Evolutionary conservation across 768 basidiomycete genomes (phyloP).

Genomic region (Rossbeevera mucosa): DNA sequence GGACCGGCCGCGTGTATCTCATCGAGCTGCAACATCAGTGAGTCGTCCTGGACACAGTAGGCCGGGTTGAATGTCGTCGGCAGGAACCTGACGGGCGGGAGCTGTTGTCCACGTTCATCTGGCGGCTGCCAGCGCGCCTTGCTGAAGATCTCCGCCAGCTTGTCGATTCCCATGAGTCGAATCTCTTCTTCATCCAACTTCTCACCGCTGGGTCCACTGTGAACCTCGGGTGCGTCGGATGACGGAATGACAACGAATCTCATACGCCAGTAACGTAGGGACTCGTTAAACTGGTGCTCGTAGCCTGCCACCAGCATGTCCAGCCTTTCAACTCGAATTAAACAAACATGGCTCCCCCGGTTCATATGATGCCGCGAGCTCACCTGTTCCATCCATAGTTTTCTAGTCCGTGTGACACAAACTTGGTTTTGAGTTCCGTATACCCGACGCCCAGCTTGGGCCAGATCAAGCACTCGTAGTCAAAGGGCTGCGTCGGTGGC

Average conservation of each 20-base stretch:
- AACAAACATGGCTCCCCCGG: neutral
- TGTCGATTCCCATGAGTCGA: slow-evolving; percentile 84
- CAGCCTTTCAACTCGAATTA: slow-evolving; percentile 41
- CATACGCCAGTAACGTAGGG: slow-evolving; percentile 89
- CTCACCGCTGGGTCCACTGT: slow-evolving; percentile 62
- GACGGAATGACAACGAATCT: slow-evolving; percentile 91
- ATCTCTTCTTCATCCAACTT: slow-evolving; percentile 81
- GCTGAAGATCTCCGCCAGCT: slow-evolving; percentile 83
- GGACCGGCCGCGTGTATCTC: slow-evolving; percentile 73
- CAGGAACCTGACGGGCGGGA: slow-evolving; percentile 68
- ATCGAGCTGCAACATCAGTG: slow-evolving; percentile 75
- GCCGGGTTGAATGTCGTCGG: slow-evolving; percentile 83
- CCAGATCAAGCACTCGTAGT: slow-evolving; percentile 92
- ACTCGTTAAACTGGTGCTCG: slow-evolving; percentile 74
- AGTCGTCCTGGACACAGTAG: slow-evolving; percentile 72
- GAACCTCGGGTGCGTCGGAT: slow-evolving; percentile 56
- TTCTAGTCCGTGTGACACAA: slow-evolving; percentile 74
- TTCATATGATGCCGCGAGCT: slow-evolving; percentile 13
- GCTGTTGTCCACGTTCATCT: slow-evolving; percentile 35
- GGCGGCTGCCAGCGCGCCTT: slow-evolving; percentile 75
- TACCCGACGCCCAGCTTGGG: slow-evolving; percentile 86
- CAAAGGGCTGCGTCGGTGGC: slow-evolving; percentile 56
- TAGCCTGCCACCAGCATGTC: slow-evolving; percentile 86
- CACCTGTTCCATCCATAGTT: slow-evolving; percentile 86
- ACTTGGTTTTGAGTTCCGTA: slow-evolving; percentile 69